These are phyloP conservation scores for Cicer arietinum DNA, from an alignment of 306 rosid species.

Conservation along the genomic window DNA sequence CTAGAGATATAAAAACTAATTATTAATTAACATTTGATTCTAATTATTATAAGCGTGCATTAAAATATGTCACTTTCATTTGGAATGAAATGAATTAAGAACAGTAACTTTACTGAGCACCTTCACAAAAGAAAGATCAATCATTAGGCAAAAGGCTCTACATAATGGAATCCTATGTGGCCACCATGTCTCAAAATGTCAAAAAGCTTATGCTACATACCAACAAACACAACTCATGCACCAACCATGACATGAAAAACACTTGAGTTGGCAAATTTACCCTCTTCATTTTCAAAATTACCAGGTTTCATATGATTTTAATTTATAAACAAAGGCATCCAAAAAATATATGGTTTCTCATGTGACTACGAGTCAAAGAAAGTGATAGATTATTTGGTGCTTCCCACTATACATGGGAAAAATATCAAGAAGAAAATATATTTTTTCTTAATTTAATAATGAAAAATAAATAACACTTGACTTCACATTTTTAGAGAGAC, in stretches of 20 bases:
- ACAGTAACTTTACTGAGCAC: constrained; percentile 23
- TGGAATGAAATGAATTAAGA: constrained; percentile 14
- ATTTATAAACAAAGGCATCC: background rate
- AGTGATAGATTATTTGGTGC: constrained; percentile 53
- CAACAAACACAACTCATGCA: constrained; percentile 39
- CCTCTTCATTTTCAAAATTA: constrained; percentile 38
- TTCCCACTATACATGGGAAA: constrained; percentile 52
- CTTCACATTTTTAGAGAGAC: background rate
- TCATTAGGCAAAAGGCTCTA: constrained; percentile 43
- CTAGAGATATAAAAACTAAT: background rate
- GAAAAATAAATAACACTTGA: background rate
- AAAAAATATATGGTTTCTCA: constrained; percentile 46
- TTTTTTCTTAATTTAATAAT: background rate
- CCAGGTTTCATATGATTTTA: constrained; percentile 27
- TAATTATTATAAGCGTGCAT: constrained; percentile 5
- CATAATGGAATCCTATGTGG: constrained; percentile 52
- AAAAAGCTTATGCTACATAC: constrained; percentile 53
- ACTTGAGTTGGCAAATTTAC: constrained; percentile 31
- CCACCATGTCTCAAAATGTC: constrained; percentile 46
- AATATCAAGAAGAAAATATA: background rate
- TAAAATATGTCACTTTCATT: background rate
- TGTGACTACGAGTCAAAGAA: constrained; percentile 47
- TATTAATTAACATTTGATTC: background rate
- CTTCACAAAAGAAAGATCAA: constrained; percentile 41
- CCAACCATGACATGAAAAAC: constrained; percentile 31